Conservation (phyloP, 73 alveolate genomes). For the Uronychia setigera region DNA sequence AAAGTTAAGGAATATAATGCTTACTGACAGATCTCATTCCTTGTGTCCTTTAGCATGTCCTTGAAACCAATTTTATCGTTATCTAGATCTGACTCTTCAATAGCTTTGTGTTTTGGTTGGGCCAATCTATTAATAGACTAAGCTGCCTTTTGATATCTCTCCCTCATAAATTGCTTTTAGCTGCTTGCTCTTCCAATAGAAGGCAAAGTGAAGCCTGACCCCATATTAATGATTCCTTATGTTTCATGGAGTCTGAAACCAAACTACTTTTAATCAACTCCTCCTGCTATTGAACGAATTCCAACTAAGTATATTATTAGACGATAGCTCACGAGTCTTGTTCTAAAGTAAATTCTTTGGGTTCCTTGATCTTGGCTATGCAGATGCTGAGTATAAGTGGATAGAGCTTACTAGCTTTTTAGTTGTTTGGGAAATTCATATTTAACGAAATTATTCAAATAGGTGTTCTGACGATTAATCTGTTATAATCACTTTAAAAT, state of each 20-base stretch:
- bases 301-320: no score
- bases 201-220: neutral
- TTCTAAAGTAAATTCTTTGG: neutral
- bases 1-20: neutral
- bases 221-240: neutral
- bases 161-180: neutral
- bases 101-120: neutral
- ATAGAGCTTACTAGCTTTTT: neutral
- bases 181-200: slow-evolving; percentile 9
- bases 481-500: neutral
- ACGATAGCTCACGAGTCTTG: no score
- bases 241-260: neutral
- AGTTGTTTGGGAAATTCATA: neutral
- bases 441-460: neutral
- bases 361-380: neutral
- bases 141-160: neutral
- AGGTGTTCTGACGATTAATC: neutral
- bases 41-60: neutral
- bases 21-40: neutral
- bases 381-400: neutral
- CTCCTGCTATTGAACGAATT: no score
- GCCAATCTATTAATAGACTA: neutral
- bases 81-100: slow-evolving; percentile 2
- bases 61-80: neutral
- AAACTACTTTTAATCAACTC: neutral